phyloP scores from a whole-genome alignment of 371 early-diverging fungal species.

The Umbelopsis sp. region DNA sequence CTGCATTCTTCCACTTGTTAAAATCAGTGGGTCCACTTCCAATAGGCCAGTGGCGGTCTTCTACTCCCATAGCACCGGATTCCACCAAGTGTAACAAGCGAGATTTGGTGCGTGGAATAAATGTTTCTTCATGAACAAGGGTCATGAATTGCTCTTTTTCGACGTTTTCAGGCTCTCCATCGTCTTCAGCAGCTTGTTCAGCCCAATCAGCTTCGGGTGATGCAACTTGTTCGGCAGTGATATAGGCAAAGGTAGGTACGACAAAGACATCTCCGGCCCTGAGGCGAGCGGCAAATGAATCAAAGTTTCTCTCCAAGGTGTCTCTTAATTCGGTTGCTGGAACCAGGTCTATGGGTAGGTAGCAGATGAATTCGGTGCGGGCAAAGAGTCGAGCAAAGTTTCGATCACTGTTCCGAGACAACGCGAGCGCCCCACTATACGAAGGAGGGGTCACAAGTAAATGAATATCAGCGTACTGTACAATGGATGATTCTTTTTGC shows the following conservation, averaged over 20 bases:
- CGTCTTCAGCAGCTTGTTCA: background rate
- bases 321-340: constrained; percentile 44
- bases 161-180: background rate
- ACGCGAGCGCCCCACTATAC: constrained; percentile 26
- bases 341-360: constrained; percentile 40
- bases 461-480: constrained; percentile 44
- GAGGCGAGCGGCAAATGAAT: constrained; percentile 37
- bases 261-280: constrained; percentile 46
- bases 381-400: constrained; percentile 52
- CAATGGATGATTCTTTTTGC: constrained; percentile 28
- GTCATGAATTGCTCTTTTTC: constrained; percentile 3
- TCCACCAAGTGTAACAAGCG: constrained; percentile 10
- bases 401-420: constrained; percentile 52
- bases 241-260: constrained; percentile 44
- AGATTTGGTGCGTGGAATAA: constrained; percentile 6
- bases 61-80: constrained; percentile 26
- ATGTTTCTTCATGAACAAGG: background rate
- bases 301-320: constrained; percentile 44
- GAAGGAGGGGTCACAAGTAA: constrained; percentile 30
- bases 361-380: constrained; percentile 42
- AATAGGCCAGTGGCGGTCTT: constrained; percentile 48
- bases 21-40: constrained; percentile 51
- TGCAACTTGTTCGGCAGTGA: background rate
- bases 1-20: constrained; percentile 40
- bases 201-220: background rate